A percentile compares a stretch with the other conserved stretches of the same genome.
These are phyloP conservation scores for Leptomonas pyrrhocoris DNA, from an alignment of 208 protist genomes.

Conservation along the genomic window DNA sequence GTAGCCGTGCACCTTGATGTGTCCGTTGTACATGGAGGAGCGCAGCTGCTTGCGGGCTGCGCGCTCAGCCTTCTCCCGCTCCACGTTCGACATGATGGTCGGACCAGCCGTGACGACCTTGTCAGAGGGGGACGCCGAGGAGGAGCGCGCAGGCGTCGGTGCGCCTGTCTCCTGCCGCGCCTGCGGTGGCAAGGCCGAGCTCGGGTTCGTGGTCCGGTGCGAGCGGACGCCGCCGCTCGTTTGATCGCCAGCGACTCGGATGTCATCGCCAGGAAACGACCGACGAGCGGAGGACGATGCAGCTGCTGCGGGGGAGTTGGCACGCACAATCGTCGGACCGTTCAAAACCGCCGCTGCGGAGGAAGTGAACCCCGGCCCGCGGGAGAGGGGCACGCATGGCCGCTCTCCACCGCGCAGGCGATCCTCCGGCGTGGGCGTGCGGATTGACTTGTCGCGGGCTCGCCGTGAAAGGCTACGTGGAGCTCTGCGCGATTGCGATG, in stretches of 20 bases:
- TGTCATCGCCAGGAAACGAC: neutral
- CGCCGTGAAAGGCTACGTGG: conserved; percentile 12
- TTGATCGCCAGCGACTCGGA: neutral
- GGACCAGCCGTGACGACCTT: conserved; percentile 15
- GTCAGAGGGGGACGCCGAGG: neutral
- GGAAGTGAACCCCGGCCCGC: neutral
- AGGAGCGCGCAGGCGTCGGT: neutral
- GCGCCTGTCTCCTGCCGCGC: conserved; percentile 19
- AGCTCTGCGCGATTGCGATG: neutral
- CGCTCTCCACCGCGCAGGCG: neutral
- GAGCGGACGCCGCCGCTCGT: neutral
- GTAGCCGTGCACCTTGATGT: conserved; percentile 30
- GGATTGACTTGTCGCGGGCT: conserved; percentile 4
- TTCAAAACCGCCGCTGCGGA: neutral
- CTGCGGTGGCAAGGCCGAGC: conserved; percentile 8
- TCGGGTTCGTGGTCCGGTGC: neutral
- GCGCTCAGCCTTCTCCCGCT: conserved; percentile 9
- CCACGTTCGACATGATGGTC: conserved; percentile 14
- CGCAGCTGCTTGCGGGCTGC: conserved; percentile 14
- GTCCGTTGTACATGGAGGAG: conserved; percentile 1
- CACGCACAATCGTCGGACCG: conserved; percentile 12
- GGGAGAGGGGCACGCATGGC: conserved; percentile 1
- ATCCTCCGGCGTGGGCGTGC: conserved; percentile 4
- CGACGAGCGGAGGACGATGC: neutral
- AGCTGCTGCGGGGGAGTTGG: neutral